Evolutionary conservation across 2,329 filamentous ascomycete genomes (phyloP).

Genomic region (Epichloe typhina): DNA sequence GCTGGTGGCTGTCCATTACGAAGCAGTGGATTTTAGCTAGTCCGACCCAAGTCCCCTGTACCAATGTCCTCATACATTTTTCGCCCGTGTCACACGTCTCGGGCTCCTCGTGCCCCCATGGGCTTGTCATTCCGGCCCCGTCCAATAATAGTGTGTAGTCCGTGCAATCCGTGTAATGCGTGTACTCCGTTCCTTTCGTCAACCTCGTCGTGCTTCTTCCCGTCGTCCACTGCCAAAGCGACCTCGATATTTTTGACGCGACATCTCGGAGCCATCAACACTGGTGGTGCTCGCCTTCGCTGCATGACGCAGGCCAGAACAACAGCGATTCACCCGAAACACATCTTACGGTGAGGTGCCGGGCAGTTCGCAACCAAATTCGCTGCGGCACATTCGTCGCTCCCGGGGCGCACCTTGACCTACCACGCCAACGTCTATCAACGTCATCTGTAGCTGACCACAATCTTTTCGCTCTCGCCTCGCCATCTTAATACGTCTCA

Average conservation of each 20-base stretch:
- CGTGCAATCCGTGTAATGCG: background rate
- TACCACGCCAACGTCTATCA: background rate
- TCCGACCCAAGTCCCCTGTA: background rate
- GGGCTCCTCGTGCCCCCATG: background rate
- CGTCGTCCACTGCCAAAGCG: background rate
- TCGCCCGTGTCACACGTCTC: background rate
- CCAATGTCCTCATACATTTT: background rate
- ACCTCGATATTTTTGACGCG: background rate
- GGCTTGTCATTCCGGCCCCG: background rate
- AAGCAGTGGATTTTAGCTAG: background rate
- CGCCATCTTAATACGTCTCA: background rate
- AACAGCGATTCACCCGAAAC: background rate
- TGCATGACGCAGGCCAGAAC: background rate
- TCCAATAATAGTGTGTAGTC: background rate
- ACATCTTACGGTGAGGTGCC: background rate
- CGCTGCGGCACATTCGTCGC: background rate
- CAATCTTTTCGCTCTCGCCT: background rate
- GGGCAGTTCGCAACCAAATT: background rate
- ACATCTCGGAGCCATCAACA: background rate
- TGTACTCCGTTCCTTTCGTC: background rate
- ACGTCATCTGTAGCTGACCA: background rate
- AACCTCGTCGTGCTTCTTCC: background rate
- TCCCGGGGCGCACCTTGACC: background rate
- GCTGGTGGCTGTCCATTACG: background rate
- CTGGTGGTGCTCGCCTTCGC: background rate